Conservation (phyloP, 345 rosid species). For the Trapa bicornis region DNA sequence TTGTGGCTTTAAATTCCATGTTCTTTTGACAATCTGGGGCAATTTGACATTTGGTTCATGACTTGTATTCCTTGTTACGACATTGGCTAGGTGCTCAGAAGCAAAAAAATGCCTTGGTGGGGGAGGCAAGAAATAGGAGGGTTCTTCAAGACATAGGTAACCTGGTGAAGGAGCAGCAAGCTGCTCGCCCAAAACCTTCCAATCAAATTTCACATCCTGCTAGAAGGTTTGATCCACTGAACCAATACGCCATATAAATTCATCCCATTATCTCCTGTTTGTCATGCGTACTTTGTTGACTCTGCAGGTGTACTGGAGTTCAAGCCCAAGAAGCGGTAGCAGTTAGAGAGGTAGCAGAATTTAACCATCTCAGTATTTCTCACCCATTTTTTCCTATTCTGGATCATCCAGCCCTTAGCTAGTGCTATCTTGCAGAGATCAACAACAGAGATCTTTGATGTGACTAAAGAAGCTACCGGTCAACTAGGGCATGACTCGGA, state of each 20-base stretch:
- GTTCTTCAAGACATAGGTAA: constrained; percentile 79
- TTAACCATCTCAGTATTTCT: neutral
- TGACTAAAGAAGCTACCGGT: constrained; percentile 7
- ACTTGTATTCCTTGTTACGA: neutral
- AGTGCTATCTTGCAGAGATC: neutral
- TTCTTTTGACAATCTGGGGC: neutral
- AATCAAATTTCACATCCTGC: constrained; percentile 9
- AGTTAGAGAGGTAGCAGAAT: constrained; percentile 7
- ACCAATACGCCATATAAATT: no score
- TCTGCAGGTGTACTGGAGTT: constrained; percentile 11
- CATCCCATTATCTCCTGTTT: neutral
- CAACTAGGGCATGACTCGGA: constrained; percentile 6
- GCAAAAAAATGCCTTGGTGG: constrained; percentile 28
- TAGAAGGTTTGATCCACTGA: constrained; percentile 4
- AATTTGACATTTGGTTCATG: neutral
- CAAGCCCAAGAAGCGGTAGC: constrained; percentile 12
- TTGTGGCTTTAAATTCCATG: neutral
- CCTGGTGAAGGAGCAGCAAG: constrained; percentile 32
- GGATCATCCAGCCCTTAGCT: neutral
- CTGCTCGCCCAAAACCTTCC: constrained; percentile 34
- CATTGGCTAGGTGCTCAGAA: constrained; percentile 27
- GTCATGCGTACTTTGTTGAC: neutral
- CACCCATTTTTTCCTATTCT: neutral
- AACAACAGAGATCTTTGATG: neutral
- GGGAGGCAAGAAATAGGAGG: constrained; percentile 41